A percentile compares a stretch with the other conserved stretches of the same genome.
These are phyloP conservation scores for Schwanniomyces pseudopolymorphus DNA, from an alignment of 805 yeast genomes.

Conservation along the genomic window DNA sequence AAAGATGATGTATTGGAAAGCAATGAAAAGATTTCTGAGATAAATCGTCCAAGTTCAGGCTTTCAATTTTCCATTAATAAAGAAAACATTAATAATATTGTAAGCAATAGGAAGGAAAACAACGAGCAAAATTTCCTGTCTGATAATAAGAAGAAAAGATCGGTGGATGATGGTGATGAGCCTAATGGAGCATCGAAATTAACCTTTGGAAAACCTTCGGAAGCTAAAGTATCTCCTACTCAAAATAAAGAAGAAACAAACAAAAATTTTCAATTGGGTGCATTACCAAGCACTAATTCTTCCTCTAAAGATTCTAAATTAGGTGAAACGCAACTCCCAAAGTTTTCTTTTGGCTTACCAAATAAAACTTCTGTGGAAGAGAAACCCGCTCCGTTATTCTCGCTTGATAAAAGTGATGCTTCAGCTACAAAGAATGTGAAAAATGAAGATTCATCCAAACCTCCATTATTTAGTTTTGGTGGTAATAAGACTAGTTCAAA, in stretches of 20 bases:
- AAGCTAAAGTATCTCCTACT: not conserved
- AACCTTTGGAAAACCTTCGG: not conserved
- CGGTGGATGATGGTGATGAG: not conserved
- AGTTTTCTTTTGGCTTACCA: constrained; percentile 14
- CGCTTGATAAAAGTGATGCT: not conserved
- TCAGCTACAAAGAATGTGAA: not conserved
- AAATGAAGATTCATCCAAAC: constrained; percentile 6
- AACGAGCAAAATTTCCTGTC: constrained; percentile 3
- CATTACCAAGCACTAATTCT: not conserved
- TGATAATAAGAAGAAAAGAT: not conserved
- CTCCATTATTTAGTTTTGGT: constrained; percentile 20
- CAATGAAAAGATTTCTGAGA: not conserved
- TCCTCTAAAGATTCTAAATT: not conserved
- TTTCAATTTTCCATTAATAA: constrained; percentile 35
- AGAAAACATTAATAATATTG: constrained; percentile 23
- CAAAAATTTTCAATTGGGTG: not conserved
- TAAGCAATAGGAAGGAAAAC: constrained; percentile 17
- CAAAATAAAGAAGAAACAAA: not conserved
- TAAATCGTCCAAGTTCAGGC: constrained; percentile 35
- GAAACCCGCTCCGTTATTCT: constrained; percentile 1
- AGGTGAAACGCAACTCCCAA: constrained; percentile 5
- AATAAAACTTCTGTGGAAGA: not conserved
- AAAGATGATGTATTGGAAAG: constrained; percentile 16
- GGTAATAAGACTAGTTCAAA: not conserved
- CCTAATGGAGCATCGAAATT: not conserved